phyloP scores from a whole-genome alignment of 139 green algal species.

The Chlamydomonas incerta region DNA sequence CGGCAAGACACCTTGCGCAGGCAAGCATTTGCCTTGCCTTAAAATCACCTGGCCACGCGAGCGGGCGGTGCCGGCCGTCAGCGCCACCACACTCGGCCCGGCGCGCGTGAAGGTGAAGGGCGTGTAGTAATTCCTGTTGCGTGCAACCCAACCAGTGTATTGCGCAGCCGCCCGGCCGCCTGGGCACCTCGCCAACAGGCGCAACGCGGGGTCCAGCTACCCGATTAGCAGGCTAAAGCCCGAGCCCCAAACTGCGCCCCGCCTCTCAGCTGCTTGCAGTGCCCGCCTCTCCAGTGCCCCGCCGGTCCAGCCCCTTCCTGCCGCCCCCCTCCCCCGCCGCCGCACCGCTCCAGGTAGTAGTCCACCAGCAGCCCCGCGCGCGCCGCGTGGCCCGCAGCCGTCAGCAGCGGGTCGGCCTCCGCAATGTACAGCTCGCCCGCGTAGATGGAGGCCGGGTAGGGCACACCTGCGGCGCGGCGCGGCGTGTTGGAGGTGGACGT shows the following conservation, averaged over 20 bases:
- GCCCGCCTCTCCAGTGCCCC: too few relatives aligned
- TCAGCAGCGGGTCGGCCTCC: slow-evolving; percentile 31
- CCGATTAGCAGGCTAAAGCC: too few relatives aligned
- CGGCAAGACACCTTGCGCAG: too few relatives aligned
- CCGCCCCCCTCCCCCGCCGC: too few relatives aligned
- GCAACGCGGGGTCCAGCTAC: too few relatives aligned
- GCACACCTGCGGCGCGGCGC: background rate
- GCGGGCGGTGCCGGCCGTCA: background rate
- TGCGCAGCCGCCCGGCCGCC: too few relatives aligned
- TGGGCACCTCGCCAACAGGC: too few relatives aligned
- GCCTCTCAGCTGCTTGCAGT: too few relatives aligned
- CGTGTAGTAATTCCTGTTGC: slow-evolving; percentile 35
- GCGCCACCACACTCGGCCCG: slow-evolving; percentile 8
- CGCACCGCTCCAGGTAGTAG: slow-evolving; percentile 13
- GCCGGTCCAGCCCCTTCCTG: background rate
- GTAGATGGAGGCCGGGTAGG: slow-evolving; percentile 27
- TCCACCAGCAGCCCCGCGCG: slow-evolving; percentile 10
- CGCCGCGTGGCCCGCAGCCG: slow-evolving; percentile 1
- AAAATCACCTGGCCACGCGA: slow-evolving; percentile 37
- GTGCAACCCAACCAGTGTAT: too few relatives aligned
- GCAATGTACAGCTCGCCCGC: slow-evolving; percentile 10
- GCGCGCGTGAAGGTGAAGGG: slow-evolving; percentile 28
- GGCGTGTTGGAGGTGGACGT: too few relatives aligned
- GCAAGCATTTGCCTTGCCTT: too few relatives aligned
- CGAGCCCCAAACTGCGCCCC: too few relatives aligned